These are phyloP conservation scores for Austroboletus rostrupii DNA, from an alignment of 1,284 basidiomycete species.

Conservation along the genomic window DNA sequence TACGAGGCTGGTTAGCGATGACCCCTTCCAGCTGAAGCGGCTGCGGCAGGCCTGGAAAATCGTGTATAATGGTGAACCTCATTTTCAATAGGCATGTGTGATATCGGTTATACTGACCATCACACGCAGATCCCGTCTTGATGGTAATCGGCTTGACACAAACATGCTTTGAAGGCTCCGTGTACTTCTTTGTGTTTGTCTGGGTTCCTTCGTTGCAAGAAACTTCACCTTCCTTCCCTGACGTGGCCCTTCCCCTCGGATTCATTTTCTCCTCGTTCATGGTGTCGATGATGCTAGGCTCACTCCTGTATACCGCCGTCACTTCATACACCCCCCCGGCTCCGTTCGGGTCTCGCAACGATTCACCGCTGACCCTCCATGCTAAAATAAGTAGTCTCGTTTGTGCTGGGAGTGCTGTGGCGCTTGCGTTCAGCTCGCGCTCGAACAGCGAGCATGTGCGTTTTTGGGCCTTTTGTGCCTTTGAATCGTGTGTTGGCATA, in stretches of 20 bases:
- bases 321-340: conserved; percentile 37
- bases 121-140: conserved; percentile 48
- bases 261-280: conserved; percentile 78
- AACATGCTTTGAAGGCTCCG: conserved; percentile 75
- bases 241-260: conserved; percentile 53
- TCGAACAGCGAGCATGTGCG: conserved; percentile 45
- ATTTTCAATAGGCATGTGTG: neutral
- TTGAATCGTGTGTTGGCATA: conserved; percentile 74
- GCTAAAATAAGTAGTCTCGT: conserved; percentile 64
- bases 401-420: conserved; percentile 55
- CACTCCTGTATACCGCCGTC: conserved; percentile 60
- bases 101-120: conserved; percentile 1
- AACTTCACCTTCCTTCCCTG: conserved; percentile 34
- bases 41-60: conserved; percentile 55
- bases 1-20: conserved; percentile 23
- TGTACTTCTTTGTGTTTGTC: conserved; percentile 80
- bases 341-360: conserved; percentile 21
- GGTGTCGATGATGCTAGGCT: conserved; percentile 77
- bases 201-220: conserved; percentile 76
- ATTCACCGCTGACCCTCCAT: conserved; percentile 53
- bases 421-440: conserved; percentile 52
- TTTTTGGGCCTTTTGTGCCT: conserved; percentile 72
- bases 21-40: conserved; percentile 51
- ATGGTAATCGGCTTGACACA: conserved; percentile 69
- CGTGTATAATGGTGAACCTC: conserved; percentile 47